Base-by-base conservation (phyloP, 1,139 yeast genomes). In the Geotrichum bryndzae region DNA sequence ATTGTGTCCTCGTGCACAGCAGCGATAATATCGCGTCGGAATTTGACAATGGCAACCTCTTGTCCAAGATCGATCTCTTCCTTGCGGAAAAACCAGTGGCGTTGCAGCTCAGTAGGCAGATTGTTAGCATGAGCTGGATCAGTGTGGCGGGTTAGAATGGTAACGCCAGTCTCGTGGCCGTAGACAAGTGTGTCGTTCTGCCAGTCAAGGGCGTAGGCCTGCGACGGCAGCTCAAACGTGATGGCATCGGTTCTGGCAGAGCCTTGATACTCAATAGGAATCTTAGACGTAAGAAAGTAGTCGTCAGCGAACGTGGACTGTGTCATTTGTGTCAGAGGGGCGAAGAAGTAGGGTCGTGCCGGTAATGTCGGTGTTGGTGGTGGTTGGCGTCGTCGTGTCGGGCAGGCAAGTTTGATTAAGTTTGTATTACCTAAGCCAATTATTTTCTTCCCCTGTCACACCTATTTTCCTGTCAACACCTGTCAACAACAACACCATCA, bases 1-100 rank as follows among this genome's bases (percentile, higher is more conserved):
- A 71, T 65, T 7, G 58, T 55, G 57, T 68, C 69, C 2, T 71
- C 68, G 57, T 70, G 73, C 3, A 66, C 69, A 2, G 69, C 71
- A n/a, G 68, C 72, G 10, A 70, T 35, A 23, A 56, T 60, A 7
- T 62, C 64, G 3, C 64, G 67, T 23, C 61, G 60, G 25, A 65
- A 56, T n/a, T 67, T 55, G 8, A 70, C 67, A 6, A 62, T 54
- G 13, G 64, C 65, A 1, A 66, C 70, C 8, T 67, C 65, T 46
- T 57, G 58, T 8, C 72, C 72, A 15, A 68, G 60, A 56, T 69
- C 67, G 41, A 64, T 55, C 41, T 61, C 62, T 2, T 58, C 27
- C 58, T 63, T 64, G 31, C 53, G 55, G 50, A 62, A 64, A 11
- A 57, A 63, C 67, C 68, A 65, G 41, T 58, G 62, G 33, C 61